Evolutionary conservation across 495 filamentous ascomycete species (phyloP).

Genomic region (Aspergillus baeticus): DNA sequence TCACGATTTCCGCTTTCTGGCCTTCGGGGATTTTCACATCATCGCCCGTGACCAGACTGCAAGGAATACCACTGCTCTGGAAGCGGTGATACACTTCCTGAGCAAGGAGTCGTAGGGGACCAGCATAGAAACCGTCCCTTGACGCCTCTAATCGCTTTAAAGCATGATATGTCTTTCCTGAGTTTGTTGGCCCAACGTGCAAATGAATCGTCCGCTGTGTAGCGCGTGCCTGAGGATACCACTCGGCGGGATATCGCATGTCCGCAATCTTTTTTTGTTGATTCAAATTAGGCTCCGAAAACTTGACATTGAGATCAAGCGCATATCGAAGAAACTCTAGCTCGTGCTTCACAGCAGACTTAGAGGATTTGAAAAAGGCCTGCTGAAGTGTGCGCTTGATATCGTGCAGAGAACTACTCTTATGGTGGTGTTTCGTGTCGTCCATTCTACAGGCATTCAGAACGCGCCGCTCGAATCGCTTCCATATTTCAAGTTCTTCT

Average conservation of each 20-base stretch:
- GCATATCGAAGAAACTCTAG: constrained; percentile 60
- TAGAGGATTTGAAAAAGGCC: constrained; percentile 51
- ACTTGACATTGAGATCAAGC: constrained; percentile 41
- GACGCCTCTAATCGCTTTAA: constrained; percentile 79
- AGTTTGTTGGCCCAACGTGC: constrained; percentile 97
- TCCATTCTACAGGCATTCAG: constrained; percentile 33
- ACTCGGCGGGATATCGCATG: constrained; percentile 81
- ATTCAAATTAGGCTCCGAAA: constrained; percentile 46
- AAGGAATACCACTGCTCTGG: constrained; percentile 67
- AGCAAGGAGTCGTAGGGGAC: constrained; percentile 84
- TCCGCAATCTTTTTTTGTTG: constrained; percentile 71
- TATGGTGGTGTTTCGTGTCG: constrained; percentile 11
- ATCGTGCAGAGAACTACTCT: constrained; percentile 23
- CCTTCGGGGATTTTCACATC: constrained; percentile 64
- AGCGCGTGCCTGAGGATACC: constrained; percentile 79
- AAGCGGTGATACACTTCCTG: constrained; percentile 90
- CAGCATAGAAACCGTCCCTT: constrained; percentile 81
- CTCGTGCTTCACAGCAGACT: constrained; percentile 49
- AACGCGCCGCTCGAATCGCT: constrained; percentile 36
- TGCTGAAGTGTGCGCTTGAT: constrained; percentile 46
- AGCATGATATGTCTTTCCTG: constrained; percentile 96
- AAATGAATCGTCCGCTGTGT: constrained; percentile 82
- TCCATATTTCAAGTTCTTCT: constrained; percentile 24
- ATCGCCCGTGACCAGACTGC: constrained; percentile 87
- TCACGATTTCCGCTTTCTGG: constrained; percentile 54